A percentile compares a stretch with the other conserved stretches of the same genome.
Evolutionary conservation across 2,329 filamentous ascomycete species (phyloP).

Genomic region (Fusarium kyushuense): DNA sequence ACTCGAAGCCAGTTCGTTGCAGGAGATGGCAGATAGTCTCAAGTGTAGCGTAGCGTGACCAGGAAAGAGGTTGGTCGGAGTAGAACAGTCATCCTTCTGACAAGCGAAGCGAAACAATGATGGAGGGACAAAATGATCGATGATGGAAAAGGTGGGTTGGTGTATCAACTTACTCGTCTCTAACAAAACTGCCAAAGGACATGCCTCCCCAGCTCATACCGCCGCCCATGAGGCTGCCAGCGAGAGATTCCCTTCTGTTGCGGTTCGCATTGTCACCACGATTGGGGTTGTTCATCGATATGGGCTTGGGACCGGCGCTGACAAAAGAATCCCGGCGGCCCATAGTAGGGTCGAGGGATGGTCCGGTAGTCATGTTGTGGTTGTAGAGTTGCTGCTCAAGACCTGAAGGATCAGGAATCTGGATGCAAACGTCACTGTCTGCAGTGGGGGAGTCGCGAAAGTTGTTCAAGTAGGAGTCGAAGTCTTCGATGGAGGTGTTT

Average conservation of each 20-base stretch:
- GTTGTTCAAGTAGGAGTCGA: conserved; percentile 10
- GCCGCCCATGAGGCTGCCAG: conserved; percentile 75
- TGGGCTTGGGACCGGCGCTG: conserved; percentile 73
- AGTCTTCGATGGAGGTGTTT: conserved; percentile 49
- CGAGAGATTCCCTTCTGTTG: conserved; percentile 71
- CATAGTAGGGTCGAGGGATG: conserved; percentile 67
- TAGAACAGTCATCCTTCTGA: conserved; percentile 1
- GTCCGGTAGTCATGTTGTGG: conserved; percentile 70
- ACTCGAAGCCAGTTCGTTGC: background rate
- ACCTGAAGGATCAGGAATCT: background rate
- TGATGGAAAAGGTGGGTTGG: conserved; percentile 22
- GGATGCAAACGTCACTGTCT: background rate
- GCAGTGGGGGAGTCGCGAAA: background rate
- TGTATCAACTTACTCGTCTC: conserved; percentile 88
- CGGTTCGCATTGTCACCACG: conserved; percentile 66
- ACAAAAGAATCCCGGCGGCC: conserved; percentile 74
- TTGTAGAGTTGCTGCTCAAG: conserved; percentile 42
- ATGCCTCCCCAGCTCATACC: conserved; percentile 98
- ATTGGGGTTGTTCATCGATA: conserved; percentile 74
- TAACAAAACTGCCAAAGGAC: conserved; percentile 95
- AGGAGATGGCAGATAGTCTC: background rate
- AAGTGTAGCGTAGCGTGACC: background rate
- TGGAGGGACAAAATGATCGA: conserved; percentile 13
- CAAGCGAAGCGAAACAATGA: conserved; percentile 15
- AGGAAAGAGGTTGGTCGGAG: background rate